phyloP scores from a whole-genome alignment of 331 rosid genomes.

The Quercus phellos region DNA sequence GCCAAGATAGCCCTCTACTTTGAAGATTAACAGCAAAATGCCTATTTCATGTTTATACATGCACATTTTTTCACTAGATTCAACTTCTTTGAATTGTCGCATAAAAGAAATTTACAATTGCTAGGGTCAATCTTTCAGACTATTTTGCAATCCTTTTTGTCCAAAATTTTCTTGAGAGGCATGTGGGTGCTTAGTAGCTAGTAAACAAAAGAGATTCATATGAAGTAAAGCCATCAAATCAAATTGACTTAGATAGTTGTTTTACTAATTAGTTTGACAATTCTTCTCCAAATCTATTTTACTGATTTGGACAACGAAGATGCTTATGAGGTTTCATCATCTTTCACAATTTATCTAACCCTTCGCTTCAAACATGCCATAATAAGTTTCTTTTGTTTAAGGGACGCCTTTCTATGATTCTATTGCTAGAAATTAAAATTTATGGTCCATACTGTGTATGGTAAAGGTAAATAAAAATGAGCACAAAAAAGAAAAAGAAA shows the following conservation, averaged over 20 bases:
- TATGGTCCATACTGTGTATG: no score
- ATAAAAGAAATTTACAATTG: background rate
- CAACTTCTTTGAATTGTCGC: no score
- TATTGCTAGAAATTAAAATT: no score
- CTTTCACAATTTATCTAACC: no score
- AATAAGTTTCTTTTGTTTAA: no score
- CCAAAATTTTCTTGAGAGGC: background rate
- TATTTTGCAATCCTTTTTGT: background rate
- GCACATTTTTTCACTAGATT: no score
- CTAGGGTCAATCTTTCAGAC: background rate
- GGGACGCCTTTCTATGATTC: no score
- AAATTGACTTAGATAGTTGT: background rate
- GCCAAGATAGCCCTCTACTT: background rate
- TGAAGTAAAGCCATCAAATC: background rate
- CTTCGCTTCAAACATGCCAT: no score
- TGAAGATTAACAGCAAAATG: background rate
- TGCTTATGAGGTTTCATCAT: no score
- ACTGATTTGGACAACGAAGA: no score
- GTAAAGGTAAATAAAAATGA: no score
- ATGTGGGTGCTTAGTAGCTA: background rate
- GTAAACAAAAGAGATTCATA: background rate
- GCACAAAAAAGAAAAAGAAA: no score
- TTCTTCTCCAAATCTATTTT: background rate
- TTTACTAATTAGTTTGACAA: background rate
- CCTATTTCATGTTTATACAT: background rate